Evolutionary conservation across 495 filamentous ascomycete species (phyloP), one percentile per base, ranked within the genome.

Genomic region (Lepidopterella palustris): DNA sequence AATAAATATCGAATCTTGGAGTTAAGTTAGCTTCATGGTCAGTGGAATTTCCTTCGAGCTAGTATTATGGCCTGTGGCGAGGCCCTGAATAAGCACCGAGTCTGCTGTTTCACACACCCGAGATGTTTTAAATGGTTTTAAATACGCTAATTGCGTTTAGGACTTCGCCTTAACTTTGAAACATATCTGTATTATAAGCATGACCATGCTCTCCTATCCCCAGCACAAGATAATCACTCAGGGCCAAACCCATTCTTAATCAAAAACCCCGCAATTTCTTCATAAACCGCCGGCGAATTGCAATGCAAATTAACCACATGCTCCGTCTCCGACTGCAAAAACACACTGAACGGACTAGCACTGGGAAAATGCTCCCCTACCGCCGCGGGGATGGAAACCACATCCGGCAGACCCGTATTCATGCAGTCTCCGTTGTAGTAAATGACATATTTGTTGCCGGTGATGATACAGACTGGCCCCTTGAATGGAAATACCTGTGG

Each of bases 401-500:
- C 23, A 5, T 61, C 58, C 11, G 69, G 63, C 29, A 64, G 56
- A 3, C 71, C 69, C 4, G 77, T 77, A 5, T 68, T 65, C 0
- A 67, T 45, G 60, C 81, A 83, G 55, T 82, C 73, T 18, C 80
- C 77, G 4, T 78, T 80, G 59, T 81, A 84, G 61, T 77, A 82
- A 0, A 75, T 72, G 3, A 76, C 27, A 60, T 83, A 81, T 25
- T 78, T 65, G 9, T 72, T 72, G 55, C 79, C 76, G 10, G 74
- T 75, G 50, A 81, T 63, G 18, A 83, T 66, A 21, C 78, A 61
- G 1, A 82, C 79, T 0, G 79, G 78, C 0, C 78, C 78, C 13
- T 63, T 69, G 59, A 78, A 82, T 4, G 71, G 69, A 18, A 64
- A 68, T 15, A 61, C 42, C 10, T 53, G 1, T 0, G 72, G 71